A percentile compares a stretch with the other conserved stretches of the same genome.
phyloP scores from a whole-genome alignment of 75 land plant genomes.

The Azolla pinnata region DNA sequence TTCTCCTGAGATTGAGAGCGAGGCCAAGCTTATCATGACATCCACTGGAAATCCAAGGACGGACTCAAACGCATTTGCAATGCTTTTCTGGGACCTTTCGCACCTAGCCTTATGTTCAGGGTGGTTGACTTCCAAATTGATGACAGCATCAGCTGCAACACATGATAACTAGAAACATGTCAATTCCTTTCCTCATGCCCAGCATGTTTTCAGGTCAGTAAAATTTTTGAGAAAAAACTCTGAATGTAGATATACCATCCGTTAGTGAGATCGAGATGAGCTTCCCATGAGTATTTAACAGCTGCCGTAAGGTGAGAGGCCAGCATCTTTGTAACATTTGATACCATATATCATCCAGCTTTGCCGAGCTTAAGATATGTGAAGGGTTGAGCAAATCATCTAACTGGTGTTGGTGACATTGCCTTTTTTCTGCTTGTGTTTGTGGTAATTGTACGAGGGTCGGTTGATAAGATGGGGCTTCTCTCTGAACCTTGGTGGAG shows the following conservation, averaged over 20 bases:
- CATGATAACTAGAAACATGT: neutral
- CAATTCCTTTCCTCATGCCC: neutral
- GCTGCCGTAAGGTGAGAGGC: slow-evolving; percentile 41
- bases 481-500: neutral
- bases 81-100: slow-evolving; percentile 56
- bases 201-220: neutral
- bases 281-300: slow-evolving; percentile 42
- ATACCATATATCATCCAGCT: slow-evolving; percentile 37
- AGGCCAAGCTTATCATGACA: slow-evolving; percentile 38
- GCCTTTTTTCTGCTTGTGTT: slow-evolving; percentile 6
- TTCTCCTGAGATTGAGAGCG: slow-evolving; percentile 10
- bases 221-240: neutral
- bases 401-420: slow-evolving; percentile 5
- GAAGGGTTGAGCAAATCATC: slow-evolving; percentile 5
- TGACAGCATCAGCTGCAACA: slow-evolving; percentile 41
- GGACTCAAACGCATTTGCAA: slow-evolving; percentile 49
- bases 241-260: slow-evolving; percentile 28
- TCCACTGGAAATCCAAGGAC: slow-evolving; percentile 56
- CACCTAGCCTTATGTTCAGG: slow-evolving; percentile 46
- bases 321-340: slow-evolving; percentile 43
- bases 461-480: neutral
- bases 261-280: slow-evolving; percentile 41
- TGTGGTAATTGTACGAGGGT: neutral
- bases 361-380: slow-evolving; percentile 14
- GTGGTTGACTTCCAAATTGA: slow-evolving; percentile 48